Base-by-base conservation (phyloP, 2,329 filamentous ascomycete genomes). In the Phoma sp. region DNA sequence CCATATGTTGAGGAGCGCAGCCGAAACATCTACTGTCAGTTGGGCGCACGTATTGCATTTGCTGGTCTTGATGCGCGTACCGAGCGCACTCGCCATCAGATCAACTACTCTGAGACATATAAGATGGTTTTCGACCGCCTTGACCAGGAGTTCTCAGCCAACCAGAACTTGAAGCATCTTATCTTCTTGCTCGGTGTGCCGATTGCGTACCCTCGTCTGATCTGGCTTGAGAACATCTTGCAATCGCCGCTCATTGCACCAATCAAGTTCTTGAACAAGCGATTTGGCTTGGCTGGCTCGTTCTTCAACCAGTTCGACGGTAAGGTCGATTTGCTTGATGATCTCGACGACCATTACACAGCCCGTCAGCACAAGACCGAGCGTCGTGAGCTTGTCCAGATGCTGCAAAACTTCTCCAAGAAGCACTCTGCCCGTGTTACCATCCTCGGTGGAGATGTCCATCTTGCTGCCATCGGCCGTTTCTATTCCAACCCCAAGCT, bases 251-350 rank as follows among this genome's bases (percentile, higher is more conserved):
- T 97, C 23, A 93, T 97, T 69, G 92, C 89, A 0, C 92, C 93
- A 0, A 86, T 97, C 70, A 93, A 92, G 68, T 88, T 98, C 59
- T 74, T 97, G 65, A 95, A 96, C 79, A 90, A 93, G 73, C 86
- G 93, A 24, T 96, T 98, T 62, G 93, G 93, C 52, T 77, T 96
- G 39, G 89, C 89, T 4, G 93, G 92, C 43, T 86, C 87, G 47
- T 80, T 97, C 39, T 96, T 98, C 81, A 98, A 98, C 75, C 84
- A 91, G 52, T 97, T 98, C 64, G 93, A 97, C 65, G 93, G 93
- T 35, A 79, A 82, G 44, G 83, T 87, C 27, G 86, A 88, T 77
- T 72, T 88, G 35, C 75, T 88, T 6, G 86, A 88, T 57, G 85
- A 88, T 60, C 69, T 88, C 38, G 86, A 88, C 62, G 86, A 88